These are phyloP conservation scores for Penicillium sp. DNA, from an alignment of 2,329 filamentous ascomycete species.

Conservation along the genomic window DNA sequence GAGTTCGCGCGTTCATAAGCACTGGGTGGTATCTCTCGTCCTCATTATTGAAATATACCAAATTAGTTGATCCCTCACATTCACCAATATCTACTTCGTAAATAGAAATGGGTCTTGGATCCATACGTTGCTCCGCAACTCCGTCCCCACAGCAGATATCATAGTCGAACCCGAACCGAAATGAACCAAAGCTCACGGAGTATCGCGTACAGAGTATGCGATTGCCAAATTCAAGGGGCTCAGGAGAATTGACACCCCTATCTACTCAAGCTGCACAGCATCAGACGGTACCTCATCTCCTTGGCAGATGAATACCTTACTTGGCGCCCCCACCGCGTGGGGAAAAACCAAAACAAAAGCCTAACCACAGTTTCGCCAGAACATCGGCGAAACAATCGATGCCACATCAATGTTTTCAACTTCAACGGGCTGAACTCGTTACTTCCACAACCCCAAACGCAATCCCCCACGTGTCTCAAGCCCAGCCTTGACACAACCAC, in stretches of 20 bases:
- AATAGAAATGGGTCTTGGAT: too few relatives aligned
- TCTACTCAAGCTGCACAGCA: too few relatives aligned
- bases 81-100: not conserved
- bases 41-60: constrained; percentile 1
- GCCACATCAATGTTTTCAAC: not conserved
- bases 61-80: not conserved
- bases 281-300: too few relatives aligned
- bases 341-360: constrained; percentile 26
- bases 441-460: not conserved
- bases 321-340: constrained; percentile 7
- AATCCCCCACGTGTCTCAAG: not conserved
- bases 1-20: constrained; percentile 8
- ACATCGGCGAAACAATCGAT: not conserved
- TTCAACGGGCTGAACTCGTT: not conserved
- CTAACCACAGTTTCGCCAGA: constrained; percentile 7
- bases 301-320: not conserved
- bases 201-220: too few relatives aligned
- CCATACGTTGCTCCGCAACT: too few relatives aligned
- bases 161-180: too few relatives aligned
- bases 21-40: constrained; percentile 9
- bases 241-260: not conserved
- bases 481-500: not conserved
- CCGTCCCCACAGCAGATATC: too few relatives aligned
- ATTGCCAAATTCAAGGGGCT: not conserved
- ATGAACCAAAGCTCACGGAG: too few relatives aligned